Evolutionary conservation across 225 moss, liverwort and hornwort genomes (phyloP).

Genomic region (Bryoerythrophyllum caledonicum): DNA sequence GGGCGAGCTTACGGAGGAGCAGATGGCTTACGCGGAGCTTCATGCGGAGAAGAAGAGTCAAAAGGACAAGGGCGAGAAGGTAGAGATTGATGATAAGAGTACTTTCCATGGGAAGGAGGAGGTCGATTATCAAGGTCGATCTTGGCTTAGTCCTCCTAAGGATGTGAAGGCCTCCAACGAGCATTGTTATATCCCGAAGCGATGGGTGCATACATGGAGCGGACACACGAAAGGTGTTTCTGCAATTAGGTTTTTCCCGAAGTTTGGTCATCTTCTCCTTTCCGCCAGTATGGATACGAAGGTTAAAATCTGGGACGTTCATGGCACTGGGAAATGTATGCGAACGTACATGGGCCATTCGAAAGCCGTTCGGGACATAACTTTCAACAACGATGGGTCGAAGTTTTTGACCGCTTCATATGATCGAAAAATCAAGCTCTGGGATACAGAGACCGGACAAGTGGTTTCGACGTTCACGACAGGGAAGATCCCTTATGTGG

Average conservation of each 20-base stretch:
- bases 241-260: slow-evolving; percentile 89
- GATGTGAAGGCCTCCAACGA: slow-evolving; percentile 94
- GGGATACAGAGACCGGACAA: slow-evolving; percentile 98
- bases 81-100: slow-evolving; percentile 79
- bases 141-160: slow-evolving; percentile 93
- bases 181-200: slow-evolving; percentile 94
- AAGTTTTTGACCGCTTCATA: slow-evolving; percentile 94
- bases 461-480: slow-evolving; percentile 81
- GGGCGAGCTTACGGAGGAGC: slow-evolving; percentile 90
- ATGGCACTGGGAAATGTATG: slow-evolving; percentile 97
- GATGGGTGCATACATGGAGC: slow-evolving; percentile 95
- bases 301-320: slow-evolving; percentile 98
- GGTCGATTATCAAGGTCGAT: slow-evolving; percentile 90
- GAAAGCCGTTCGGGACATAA: slow-evolving; percentile 91
- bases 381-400: too few species aligned
- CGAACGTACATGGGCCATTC: slow-evolving; percentile 97
- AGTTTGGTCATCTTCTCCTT: slow-evolving; percentile 86
- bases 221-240: slow-evolving; percentile 95
- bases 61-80: slow-evolving; percentile 77
- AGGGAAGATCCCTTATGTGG: slow-evolving; percentile 94
- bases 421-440: slow-evolving; percentile 89
- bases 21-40: slow-evolving; percentile 68
- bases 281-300: slow-evolving; percentile 99
- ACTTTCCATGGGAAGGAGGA: slow-evolving; percentile 98
- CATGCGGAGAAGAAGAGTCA: slow-evolving; percentile 84